Evolutionary conservation across 169 alveolate species (phyloP).

Genomic region (Blepharisma undulans): DNA sequence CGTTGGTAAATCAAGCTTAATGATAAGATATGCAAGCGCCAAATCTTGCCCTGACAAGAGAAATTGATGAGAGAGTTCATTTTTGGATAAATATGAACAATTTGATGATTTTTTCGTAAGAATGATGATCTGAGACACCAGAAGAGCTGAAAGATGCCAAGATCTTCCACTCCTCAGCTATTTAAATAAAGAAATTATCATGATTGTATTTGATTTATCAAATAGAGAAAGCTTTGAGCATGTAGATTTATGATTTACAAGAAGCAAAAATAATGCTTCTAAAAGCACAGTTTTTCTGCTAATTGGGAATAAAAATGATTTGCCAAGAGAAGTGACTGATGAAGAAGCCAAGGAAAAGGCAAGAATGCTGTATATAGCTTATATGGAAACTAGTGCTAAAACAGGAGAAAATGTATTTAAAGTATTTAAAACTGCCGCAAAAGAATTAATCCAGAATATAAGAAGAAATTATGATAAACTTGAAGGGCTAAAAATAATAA

Average conservation of each 20-base stretch:
- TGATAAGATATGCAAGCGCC: not conserved
- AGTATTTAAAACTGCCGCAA: not conserved
- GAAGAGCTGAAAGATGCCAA: too few relatives aligned
- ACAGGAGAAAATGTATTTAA: conserved; percentile 25
- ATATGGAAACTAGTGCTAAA: conserved; percentile 40
- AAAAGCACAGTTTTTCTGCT: conserved; percentile 91
- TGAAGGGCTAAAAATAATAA: too few relatives aligned
- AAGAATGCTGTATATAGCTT: conserved; percentile 70
- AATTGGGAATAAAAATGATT: conserved; percentile 96
- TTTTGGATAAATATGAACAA: too few relatives aligned
- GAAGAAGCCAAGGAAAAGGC: conserved; percentile 82
- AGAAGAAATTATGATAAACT: too few relatives aligned
- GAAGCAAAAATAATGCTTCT: conserved; percentile 92
- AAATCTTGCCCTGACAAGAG: too few relatives aligned
- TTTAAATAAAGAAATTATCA: too few relatives aligned
- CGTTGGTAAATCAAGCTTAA: conserved; percentile 8
- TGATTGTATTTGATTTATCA: conserved; percentile 95
- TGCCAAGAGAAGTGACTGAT: conserved; percentile 91
- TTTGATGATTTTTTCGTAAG: too few relatives aligned
- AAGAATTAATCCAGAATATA: not conserved
- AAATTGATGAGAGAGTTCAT: too few relatives aligned
- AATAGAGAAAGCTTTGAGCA: conserved; percentile 92
- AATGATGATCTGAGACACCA: too few relatives aligned
- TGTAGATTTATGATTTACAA: conserved; percentile 93
- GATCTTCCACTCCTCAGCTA: too few relatives aligned